Evolutionary conservation across 352 stramenopile genomes (phyloP).

Genomic region (Phytophthora ramorum): DNA sequence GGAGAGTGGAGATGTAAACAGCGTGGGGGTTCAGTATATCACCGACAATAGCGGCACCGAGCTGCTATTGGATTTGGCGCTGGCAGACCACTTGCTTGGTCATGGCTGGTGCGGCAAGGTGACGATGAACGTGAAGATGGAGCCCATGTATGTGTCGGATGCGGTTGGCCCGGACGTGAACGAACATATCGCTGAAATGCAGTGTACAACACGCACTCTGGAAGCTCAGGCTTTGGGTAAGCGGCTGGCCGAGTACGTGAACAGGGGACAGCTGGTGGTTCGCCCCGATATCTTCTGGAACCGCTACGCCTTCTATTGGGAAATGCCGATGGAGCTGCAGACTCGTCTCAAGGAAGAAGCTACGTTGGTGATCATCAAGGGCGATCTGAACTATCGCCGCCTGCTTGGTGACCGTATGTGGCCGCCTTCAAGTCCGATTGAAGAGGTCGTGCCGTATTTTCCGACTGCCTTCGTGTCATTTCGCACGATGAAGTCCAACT

Average conservation of each 20-base stretch:
- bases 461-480: slow-evolving; percentile 70
- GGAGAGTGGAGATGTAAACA: background rate
- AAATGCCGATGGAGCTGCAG: slow-evolving; percentile 52
- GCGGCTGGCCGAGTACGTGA: slow-evolving; percentile 38
- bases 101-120: slow-evolving; percentile 55
- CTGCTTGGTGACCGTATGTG: slow-evolving; percentile 95
- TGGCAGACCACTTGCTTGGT: slow-evolving; percentile 62
- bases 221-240: slow-evolving; percentile 45
- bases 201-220: slow-evolving; percentile 15
- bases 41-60: slow-evolving; percentile 80
- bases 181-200: slow-evolving; percentile 62
- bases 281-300: slow-evolving; percentile 60
- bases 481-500: slow-evolving; percentile 78
- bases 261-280: slow-evolving; percentile 20
- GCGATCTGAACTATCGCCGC: slow-evolving; percentile 98
- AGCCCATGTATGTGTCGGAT: slow-evolving; percentile 80
- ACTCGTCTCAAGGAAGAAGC: slow-evolving; percentile 38
- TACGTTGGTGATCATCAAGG: slow-evolving; percentile 95
- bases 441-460: slow-evolving; percentile 86
- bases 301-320: slow-evolving; percentile 73
- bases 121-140: slow-evolving; percentile 67
- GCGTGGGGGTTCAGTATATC: slow-evolving; percentile 55
- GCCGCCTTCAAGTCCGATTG: slow-evolving; percentile 82
- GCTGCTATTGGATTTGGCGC: slow-evolving; percentile 64
- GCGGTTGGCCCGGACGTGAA: slow-evolving; percentile 54